Percentiles rank a stretch among this genome's conserved stretches.
Conservation (phyloP, 2,329 filamentous ascomycete genomes). For the Talaromyces sp. region DNA sequence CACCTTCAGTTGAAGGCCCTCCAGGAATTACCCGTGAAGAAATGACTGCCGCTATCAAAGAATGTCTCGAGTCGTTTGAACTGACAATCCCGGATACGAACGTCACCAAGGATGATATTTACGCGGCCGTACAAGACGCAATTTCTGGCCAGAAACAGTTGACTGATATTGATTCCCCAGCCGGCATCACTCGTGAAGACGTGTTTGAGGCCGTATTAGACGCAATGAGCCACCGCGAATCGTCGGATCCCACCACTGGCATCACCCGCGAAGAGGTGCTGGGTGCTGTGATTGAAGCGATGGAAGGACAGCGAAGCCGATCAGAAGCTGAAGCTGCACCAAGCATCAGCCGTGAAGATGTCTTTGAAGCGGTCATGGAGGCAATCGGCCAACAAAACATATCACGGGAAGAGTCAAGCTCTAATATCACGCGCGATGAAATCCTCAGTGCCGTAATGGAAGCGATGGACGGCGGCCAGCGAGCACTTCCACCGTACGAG, state of each 20-base stretch:
- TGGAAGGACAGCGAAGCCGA: constrained; percentile 29
- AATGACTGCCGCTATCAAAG: constrained; percentile 51
- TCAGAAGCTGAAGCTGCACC: constrained; percentile 25
- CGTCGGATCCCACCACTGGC: constrained; percentile 19
- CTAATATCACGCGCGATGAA: constrained; percentile 46
- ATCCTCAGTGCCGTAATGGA: constrained; percentile 55
- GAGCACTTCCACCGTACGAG: constrained; percentile 27
- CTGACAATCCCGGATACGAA: constrained; percentile 25
- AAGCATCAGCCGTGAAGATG: constrained; percentile 14
- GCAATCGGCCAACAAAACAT: constrained; percentile 16
- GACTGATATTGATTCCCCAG: neutral
- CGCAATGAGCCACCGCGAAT: constrained; percentile 17
- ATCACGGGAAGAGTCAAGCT: neutral
- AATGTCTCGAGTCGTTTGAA: constrained; percentile 81
- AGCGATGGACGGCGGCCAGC: constrained; percentile 46
- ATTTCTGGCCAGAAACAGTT: constrained; percentile 10
- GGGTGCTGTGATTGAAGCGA: constrained; percentile 32
- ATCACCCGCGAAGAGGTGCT: constrained; percentile 51
- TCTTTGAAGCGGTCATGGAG: constrained; percentile 10
- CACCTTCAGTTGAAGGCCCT: constrained; percentile 65
- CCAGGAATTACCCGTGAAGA: constrained; percentile 11
- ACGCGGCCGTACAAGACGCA: constrained; percentile 11
- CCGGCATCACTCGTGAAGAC: constrained; percentile 40
- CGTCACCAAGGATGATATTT: constrained; percentile 14
- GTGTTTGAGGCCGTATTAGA: constrained; percentile 54